Evolutionary conservation across 495 filamentous ascomycete genomes (phyloP).

Genomic region (Cryomyces minteri): DNA sequence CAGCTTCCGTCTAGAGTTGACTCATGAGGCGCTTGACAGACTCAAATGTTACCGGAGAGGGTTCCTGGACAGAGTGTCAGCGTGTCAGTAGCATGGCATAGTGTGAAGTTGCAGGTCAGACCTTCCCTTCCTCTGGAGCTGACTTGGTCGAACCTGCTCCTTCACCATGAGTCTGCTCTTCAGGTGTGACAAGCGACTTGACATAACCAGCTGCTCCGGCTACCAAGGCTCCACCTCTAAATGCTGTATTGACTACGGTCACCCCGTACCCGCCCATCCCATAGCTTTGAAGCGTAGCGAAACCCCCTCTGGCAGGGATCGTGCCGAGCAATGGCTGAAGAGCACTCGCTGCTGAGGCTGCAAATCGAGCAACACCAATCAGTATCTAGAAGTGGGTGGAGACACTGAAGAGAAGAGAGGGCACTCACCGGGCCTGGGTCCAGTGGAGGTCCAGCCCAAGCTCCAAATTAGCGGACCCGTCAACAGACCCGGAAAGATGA

Average conservation of each 20-base stretch:
- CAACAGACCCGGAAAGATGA: background rate
- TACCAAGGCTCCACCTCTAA: too few relatives aligned
- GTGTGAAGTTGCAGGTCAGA: too few relatives aligned
- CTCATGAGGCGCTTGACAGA: too few relatives aligned
- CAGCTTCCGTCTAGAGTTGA: too few relatives aligned
- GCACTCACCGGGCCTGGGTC: background rate
- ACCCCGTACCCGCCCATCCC: constrained; percentile 6
- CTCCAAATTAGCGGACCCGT: background rate
- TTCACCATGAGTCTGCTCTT: too few relatives aligned
- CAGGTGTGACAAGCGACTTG: too few relatives aligned
- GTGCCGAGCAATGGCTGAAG: background rate
- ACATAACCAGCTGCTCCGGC: too few relatives aligned
- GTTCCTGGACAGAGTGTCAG: too few relatives aligned
- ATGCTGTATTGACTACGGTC: background rate
- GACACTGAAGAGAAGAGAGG: background rate
- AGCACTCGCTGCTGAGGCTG: background rate
- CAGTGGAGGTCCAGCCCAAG: background rate
- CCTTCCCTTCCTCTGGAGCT: too few relatives aligned
- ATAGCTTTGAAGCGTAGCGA: constrained; percentile 6
- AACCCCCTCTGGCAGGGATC: background rate
- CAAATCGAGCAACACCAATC: background rate
- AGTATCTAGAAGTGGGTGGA: background rate
- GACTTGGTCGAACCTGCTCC: too few relatives aligned
- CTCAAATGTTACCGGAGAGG: too few relatives aligned
- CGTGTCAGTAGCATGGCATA: too few relatives aligned